Evolutionary conservation across 805 yeast genomes (phyloP), one percentile per base, ranked within the genome.

Genomic region (Candida parachauliodes): DNA sequence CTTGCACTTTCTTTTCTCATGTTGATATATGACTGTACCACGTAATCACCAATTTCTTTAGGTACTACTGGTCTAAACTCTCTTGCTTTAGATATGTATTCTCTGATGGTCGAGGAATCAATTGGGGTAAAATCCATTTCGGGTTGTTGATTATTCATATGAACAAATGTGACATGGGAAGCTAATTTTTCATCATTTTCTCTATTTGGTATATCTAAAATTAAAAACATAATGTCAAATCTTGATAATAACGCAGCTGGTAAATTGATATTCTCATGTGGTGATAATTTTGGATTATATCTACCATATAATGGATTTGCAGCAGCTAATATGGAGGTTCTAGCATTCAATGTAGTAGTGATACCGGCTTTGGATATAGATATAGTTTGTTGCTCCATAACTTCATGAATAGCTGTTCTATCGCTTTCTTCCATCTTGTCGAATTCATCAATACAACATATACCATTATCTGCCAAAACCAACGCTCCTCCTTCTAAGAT

Each of bases 361-460:
- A 93, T 93, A 49, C 98, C 98, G 3, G 98, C 98, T 62, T 93
- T 93, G 29, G 97, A 86, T 41, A 93, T 93, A 16, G 96, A 86
- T 42, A 93, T 93, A 2, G 98, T 93, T 63, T 93, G 98, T 61
- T 93, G 98, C 66, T 93, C 98, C 98, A 93, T 93, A 23, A 93
- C 98, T 70, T 91, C 98, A 63, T 91, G 98, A 55, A 93, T 93
- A 1, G 98, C 98, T 0, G 98, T 93, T 55, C 98, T 75, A 64
- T 93, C 98, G 45, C 76, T 65, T 60, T 93, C 98, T 59, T 91
- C 97, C 98, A 93, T 93, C 68, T 93, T 93, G 64, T 93, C 98
- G 55, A 93, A 93, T 70, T 93, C 98, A 75, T 93, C 98, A 57
- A 93, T 93, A 61, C 98, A 93, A 68, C 98, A 93, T 45, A 93